Evolutionary conservation across 768 basidiomycete species (phyloP).

Genomic region (Ramaria sp.): DNA sequence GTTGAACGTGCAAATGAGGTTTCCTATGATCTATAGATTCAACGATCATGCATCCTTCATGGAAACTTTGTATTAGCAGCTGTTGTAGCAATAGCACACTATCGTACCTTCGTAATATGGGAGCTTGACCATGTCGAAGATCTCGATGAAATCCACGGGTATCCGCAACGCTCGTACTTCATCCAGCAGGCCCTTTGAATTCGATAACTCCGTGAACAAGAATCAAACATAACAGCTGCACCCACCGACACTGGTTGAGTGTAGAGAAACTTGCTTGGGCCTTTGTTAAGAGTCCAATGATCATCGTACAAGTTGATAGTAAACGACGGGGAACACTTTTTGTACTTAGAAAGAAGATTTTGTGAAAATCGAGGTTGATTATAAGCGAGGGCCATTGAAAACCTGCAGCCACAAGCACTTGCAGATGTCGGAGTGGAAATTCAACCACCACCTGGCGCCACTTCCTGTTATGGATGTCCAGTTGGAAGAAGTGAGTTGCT

Average conservation of each 20-base stretch:
- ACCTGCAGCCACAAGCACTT: neutral
- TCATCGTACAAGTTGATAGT: conserved; percentile 69
- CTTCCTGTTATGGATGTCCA: conserved; percentile 34
- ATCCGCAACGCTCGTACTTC: conserved; percentile 77
- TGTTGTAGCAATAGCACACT: conserved; percentile 12
- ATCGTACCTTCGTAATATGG: conserved; percentile 76
- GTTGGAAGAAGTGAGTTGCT: conserved; percentile 27
- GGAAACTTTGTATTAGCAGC: neutral
- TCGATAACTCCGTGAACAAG: neutral
- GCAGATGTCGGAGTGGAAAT: neutral
- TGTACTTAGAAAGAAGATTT: conserved; percentile 49
- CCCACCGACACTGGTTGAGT: conserved; percentile 61
- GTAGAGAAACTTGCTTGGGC: conserved; percentile 66
- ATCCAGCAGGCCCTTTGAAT: conserved; percentile 59
- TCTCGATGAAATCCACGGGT: conserved; percentile 75
- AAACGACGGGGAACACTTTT: conserved; percentile 57
- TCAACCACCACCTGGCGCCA: neutral
- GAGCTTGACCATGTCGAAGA: conserved; percentile 61
- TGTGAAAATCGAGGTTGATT: conserved; percentile 59
- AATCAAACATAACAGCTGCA: neutral
- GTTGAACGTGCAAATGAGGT: conserved; percentile 21
- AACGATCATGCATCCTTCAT: conserved; percentile 72
- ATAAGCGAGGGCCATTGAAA: conserved; percentile 36
- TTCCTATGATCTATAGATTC: conserved; percentile 73
- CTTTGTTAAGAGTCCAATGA: conserved; percentile 74